Evolutionary conservation across 371 early-diverging fungal species (phyloP).

Genomic region (Mucor indicus): DNA sequence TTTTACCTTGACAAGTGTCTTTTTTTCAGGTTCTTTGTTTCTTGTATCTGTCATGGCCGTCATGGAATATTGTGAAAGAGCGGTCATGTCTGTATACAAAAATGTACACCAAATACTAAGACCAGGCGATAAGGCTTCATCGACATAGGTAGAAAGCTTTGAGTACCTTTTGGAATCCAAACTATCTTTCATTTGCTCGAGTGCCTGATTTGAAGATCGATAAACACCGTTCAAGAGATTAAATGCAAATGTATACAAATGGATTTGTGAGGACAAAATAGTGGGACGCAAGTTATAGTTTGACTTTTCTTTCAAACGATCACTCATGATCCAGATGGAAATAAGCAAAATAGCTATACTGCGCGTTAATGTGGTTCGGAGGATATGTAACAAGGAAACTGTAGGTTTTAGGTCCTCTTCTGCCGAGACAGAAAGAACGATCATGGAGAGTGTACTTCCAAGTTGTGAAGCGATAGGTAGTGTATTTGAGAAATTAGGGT

Average conservation of each 20-base stretch:
- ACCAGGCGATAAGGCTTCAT: slow-evolving; percentile 30
- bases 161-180: slow-evolving; percentile 7
- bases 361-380: slow-evolving; percentile 36
- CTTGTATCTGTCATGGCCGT: slow-evolving; percentile 16
- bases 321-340: slow-evolving; percentile 41
- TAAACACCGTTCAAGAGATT: slow-evolving; percentile 18
- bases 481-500: slow-evolving; percentile 6
- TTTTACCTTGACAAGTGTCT: slow-evolving; percentile 23
- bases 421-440: background rate
- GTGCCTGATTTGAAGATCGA: slow-evolving; percentile 19
- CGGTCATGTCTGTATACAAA: slow-evolving; percentile 22
- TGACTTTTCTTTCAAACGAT: slow-evolving; percentile 31
- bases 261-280: slow-evolving; percentile 28
- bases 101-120: slow-evolving; percentile 47
- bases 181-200: slow-evolving; percentile 11
- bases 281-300: slow-evolving; percentile 21
- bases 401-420: slow-evolving; percentile 7
- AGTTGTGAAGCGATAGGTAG: slow-evolving; percentile 6
- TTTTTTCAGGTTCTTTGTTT: slow-evolving; percentile 20
- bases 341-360: slow-evolving; percentile 34
- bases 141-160: slow-evolving; percentile 14
- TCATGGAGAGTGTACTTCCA: slow-evolving; percentile 2
- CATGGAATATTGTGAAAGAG: slow-evolving; percentile 34
- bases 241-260: slow-evolving; percentile 30
- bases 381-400: slow-evolving; percentile 23